phyloP scores from a whole-genome alignment of 2,329 filamentous ascomycete genomes.

The Colletotrichum sp. region DNA sequence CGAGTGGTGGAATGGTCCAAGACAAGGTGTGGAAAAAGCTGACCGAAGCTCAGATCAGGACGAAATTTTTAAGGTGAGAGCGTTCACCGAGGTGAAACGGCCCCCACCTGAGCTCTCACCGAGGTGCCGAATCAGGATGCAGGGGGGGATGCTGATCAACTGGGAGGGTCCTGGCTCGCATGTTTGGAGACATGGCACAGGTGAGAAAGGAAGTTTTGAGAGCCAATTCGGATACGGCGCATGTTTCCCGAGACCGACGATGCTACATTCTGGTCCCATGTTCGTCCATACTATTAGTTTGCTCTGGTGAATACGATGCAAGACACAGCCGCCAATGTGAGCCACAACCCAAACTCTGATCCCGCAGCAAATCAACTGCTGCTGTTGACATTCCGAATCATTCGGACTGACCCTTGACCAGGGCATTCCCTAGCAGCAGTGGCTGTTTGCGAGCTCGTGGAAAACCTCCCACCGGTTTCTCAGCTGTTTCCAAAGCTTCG shows the following conservation, averaged over 20 bases:
- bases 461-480: not conserved
- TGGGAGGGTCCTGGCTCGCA: not conserved
- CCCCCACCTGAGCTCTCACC: constrained; percentile 1
- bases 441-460: not conserved
- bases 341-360: not conserved
- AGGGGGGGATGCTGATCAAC: not conserved
- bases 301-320: not conserved
- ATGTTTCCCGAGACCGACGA: not conserved
- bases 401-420: not conserved
- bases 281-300: not conserved
- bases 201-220: not conserved
- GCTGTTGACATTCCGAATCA: not conserved
- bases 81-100: not conserved
- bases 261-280: not conserved
- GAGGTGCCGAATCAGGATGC: not conserved
- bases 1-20: not conserved
- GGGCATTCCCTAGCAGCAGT: not conserved
- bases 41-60: not conserved
- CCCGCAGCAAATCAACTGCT: not conserved
- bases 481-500: not conserved
- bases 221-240: not conserved
- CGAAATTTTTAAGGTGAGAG: constrained; percentile 15
- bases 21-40: not conserved
- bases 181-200: not conserved
- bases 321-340: not conserved